phyloP scores from a whole-genome alignment of 495 filamentous ascomycete genomes.

The Darksidea phi region DNA sequence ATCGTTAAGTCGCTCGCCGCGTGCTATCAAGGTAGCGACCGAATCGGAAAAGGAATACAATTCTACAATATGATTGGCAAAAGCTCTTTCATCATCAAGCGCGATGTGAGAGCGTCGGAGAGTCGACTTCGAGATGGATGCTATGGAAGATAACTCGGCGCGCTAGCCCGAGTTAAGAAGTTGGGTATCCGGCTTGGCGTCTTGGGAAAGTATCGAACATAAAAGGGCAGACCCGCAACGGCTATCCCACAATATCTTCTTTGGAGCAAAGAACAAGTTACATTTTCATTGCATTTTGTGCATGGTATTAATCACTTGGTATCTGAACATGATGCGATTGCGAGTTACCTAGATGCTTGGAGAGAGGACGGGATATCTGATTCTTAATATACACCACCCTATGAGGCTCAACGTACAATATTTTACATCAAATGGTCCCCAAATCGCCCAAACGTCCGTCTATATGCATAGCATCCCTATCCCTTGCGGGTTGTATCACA shows the following conservation, averaged over 20 bases:
- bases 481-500: not conserved
- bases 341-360: not conserved
- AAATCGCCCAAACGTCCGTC: not conserved
- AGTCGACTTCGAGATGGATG: not conserved
- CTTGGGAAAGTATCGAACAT: not conserved
- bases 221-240: no score
- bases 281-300: no score
- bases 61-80: no score
- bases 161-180: not conserved
- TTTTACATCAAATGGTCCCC: not conserved
- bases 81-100: not conserved
- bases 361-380: not conserved
- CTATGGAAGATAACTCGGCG: not conserved
- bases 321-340: no score
- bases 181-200: not conserved
- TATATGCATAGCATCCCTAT: not conserved
- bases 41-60: not conserved
- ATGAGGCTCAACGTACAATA: not conserved
- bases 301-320: no score
- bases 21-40: not conserved
- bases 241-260: no score
- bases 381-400: not conserved
- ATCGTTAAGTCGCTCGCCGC: not conserved
- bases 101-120: not conserved
- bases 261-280: no score